phyloP scores from a whole-genome alignment of 495 filamentous ascomycete species.

The Penicillium pancosmium region DNA sequence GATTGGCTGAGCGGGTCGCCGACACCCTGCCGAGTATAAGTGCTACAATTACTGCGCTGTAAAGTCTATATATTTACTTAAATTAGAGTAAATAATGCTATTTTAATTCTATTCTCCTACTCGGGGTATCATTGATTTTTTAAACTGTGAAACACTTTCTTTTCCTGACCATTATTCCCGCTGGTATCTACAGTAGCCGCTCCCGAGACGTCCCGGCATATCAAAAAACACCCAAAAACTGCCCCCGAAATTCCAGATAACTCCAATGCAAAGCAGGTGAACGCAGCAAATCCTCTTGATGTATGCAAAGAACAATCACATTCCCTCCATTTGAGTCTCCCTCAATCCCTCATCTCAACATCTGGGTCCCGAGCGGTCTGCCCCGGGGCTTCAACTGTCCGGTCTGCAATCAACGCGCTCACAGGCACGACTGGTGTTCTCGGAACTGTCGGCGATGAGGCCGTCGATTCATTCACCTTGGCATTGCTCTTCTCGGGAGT shows the following conservation, averaged over 20 bases:
- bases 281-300: constrained; percentile 3
- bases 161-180: too few species aligned
- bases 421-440: constrained; percentile 38
- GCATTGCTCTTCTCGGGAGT: constrained; percentile 11
- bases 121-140: neutral
- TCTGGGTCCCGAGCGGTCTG: constrained; percentile 44
- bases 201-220: constrained; percentile 22
- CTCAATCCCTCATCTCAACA: constrained; percentile 58
- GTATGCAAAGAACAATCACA: constrained; percentile 19
- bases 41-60: neutral
- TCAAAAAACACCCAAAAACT: constrained; percentile 16
- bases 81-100: too few species aligned
- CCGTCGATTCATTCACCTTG: constrained; percentile 20
- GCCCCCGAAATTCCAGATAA: constrained; percentile 27
- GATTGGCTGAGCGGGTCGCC: constrained; percentile 42
- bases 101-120: neutral
- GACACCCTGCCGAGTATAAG: constrained; percentile 10
- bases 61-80: too few species aligned
- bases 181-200: constrained; percentile 12
- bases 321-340: neutral
- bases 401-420: constrained; percentile 45
- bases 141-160: too few species aligned
- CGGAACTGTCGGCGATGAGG: constrained; percentile 29
- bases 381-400: constrained; percentile 26
- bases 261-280: constrained; percentile 29